A percentile compares a stretch with the other conserved stretches of the same genome.
phyloP scores from a whole-genome alignment of 495 filamentous ascomycete genomes.

The Neohortaea acidophila region DNA sequence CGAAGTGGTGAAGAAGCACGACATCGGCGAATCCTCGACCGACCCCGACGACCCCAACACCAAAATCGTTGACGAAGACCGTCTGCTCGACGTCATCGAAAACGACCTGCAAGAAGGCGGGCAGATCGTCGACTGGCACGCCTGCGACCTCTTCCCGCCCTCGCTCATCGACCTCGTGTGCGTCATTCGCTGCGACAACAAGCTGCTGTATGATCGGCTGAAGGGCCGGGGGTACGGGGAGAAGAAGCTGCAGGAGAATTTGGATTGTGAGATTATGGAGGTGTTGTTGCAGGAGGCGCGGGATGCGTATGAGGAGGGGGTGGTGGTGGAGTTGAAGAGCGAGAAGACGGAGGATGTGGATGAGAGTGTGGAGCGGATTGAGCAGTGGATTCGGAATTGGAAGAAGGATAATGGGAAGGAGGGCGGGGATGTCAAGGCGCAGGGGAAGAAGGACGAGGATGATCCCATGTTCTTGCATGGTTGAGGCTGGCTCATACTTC shows the following conservation, averaged over 20 bases:
- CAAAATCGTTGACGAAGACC: conserved; percentile 91
- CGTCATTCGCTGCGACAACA: conserved; percentile 67
- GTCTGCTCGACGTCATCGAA: conserved; percentile 77
- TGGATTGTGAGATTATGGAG: conserved; percentile 96
- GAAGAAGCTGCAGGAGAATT: conserved; percentile 82
- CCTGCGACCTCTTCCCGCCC: conserved; percentile 86
- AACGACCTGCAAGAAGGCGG: conserved; percentile 66
- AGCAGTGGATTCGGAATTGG: conserved; percentile 70
- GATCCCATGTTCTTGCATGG: conserved; percentile 18
- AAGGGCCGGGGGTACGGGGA: conserved; percentile 62
- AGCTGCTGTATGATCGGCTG: conserved; percentile 71
- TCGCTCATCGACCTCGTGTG: conserved; percentile 93
- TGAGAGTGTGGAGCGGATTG: conserved; percentile 68
- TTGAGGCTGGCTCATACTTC: conserved; percentile 10
- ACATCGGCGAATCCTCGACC: conserved; percentile 15
- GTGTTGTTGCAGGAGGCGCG: conserved; percentile 80
- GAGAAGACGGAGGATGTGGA: conserved; percentile 72
- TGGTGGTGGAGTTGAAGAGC: conserved; percentile 81
- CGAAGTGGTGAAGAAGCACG: conserved; percentile 68
- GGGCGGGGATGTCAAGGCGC: conserved; percentile 8
- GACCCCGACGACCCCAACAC: conserved; percentile 52
- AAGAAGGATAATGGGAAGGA: conserved; percentile 42
- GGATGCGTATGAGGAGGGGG: conserved; percentile 72
- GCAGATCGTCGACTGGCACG: conserved; percentile 94
- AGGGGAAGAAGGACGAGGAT: conserved; percentile 15